These are phyloP conservation scores for Xanthoconium purpureum DNA, from an alignment of 768 basidiomycete species.

Conservation along the genomic window DNA sequence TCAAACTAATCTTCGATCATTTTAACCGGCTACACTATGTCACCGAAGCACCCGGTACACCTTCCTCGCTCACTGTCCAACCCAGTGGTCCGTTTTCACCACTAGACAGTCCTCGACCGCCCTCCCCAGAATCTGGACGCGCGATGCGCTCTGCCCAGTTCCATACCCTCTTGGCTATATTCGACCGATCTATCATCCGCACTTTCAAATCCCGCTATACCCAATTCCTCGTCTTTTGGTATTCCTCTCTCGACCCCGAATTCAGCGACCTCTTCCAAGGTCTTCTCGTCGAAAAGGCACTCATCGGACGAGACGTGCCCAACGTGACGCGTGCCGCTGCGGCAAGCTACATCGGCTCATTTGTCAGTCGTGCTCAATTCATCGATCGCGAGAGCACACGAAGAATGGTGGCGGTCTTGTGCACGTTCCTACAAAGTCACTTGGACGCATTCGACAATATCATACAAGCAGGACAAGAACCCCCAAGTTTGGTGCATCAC, in stretches of 20 bases:
- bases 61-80: conserved; percentile 5
- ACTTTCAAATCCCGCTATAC: conserved; percentile 98
- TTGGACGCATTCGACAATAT: conserved; percentile 66
- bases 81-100: conserved; percentile 13
- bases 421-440: conserved; percentile 76
- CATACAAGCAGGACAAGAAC: conserved; percentile 36
- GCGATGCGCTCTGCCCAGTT: conserved; percentile 62
- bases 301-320: conserved; percentile 58
- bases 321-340: conserved; percentile 87
- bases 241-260: conserved; percentile 82
- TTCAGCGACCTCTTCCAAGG: conserved; percentile 94
- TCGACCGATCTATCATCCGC: conserved; percentile 88
- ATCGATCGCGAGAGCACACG: conserved; percentile 74
- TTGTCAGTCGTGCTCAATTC: conserved; percentile 86
- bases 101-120: conserved; percentile 23
- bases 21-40: conserved; percentile 52
- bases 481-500: conserved; percentile 40
- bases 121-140: conserved; percentile 35
- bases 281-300: conserved; percentile 86
- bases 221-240: conserved; percentile 96
- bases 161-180: conserved; percentile 84
- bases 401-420: conserved; percentile 77
- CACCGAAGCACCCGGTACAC: conserved; percentile 19
- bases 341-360: conserved; percentile 88
- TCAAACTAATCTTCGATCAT: conserved; percentile 83